These are phyloP conservation scores for Dactylellina parvicollis DNA, from an alignment of 2,329 filamentous ascomycete species.

Conservation along the genomic window DNA sequence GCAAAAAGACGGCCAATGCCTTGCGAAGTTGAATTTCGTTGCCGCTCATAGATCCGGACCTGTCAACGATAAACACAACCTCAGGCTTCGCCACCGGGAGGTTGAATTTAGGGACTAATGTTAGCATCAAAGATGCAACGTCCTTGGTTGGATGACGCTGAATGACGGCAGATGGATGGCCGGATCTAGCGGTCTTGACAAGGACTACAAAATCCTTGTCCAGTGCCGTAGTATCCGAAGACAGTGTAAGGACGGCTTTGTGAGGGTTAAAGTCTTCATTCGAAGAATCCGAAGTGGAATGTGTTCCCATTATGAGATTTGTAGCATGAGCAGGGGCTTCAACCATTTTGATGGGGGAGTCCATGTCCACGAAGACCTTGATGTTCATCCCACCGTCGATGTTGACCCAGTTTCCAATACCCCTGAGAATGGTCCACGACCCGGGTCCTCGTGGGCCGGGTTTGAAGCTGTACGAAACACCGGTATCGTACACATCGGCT, in stretches of 20 bases:
- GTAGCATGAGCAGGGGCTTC: slow-evolving; percentile 76
- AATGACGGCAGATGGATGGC: slow-evolving; percentile 71
- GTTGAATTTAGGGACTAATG: slow-evolving; percentile 75
- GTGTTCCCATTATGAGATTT: slow-evolving; percentile 71
- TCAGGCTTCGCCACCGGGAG: slow-evolving; percentile 69
- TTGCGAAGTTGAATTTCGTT: slow-evolving; percentile 67
- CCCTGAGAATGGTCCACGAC: slow-evolving; percentile 20
- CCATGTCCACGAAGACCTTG: slow-evolving; percentile 70
- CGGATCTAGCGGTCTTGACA: slow-evolving; percentile 66
- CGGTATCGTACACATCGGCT: slow-evolving; percentile 58
- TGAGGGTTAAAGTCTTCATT: slow-evolving; percentile 64
- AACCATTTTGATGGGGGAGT: slow-evolving; percentile 66
- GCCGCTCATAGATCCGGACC: slow-evolving; percentile 72
- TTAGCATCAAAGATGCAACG: slow-evolving; percentile 75
- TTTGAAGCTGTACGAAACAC: slow-evolving; percentile 28
- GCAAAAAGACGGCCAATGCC: slow-evolving; percentile 72
- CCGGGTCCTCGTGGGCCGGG: slow-evolving; percentile 17
- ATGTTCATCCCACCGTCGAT: slow-evolving; percentile 65
- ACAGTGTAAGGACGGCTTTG: slow-evolving; percentile 71
- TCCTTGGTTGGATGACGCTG: slow-evolving; percentile 73
- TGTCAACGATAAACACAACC: slow-evolving; percentile 77
- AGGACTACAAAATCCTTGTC: slow-evolving; percentile 75
- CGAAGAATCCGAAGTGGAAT: slow-evolving; percentile 60
- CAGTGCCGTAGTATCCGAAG: slow-evolving; percentile 67
- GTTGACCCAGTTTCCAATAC: slow-evolving; percentile 53